Evolutionary conservation across 257 asterid species (phyloP), one percentile per base, ranked within the genome.

Genomic region (Solanum chilense): DNA sequence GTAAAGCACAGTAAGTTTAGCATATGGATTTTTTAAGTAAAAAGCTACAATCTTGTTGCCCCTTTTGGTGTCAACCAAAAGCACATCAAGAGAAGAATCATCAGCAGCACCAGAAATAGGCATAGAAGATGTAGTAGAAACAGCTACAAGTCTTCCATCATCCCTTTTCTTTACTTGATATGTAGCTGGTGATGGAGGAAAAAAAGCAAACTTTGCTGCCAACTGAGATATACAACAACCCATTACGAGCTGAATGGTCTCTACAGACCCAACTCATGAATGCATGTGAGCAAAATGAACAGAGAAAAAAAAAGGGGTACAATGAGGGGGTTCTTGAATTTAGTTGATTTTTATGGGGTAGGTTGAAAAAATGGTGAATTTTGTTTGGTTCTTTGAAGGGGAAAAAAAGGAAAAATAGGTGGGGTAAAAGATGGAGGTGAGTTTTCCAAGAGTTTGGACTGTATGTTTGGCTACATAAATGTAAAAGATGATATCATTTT

Each of bases 131-230:
- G 97, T 56, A 82, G 98, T 88, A 0, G 96, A 90, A 86, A 95
- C 94, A 13, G 98, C 99, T 69, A 88, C 93, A 82, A 96, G 93
- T 78, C 90, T 94, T n/a, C 99, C 99, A 85, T 92, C 95, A 11
- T 93, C 98, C 85, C 92, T 88, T 74, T 89, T 92, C 93, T 93
- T 93, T 73, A 97, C 96, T 91, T 95, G 96, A 83, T 97, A 97
- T 11, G 99, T 97, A 12, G 99, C 92, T 89, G 99, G 99, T 69
- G 92, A 76, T 14, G 99, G 99, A 33, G 99, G 99, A 21, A 96
- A 97, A 92, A 97, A 97, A 5, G 99, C 99, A 88, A 97, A 95
- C 88, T 96, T 97, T 31, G 99, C 98, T 25, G 98, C 99, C 86
- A 97, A 90, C 88, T 95, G 98, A 81, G 99, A 97, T 0, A 96